Evolutionary conservation across 1,139 yeast genomes (phyloP).

Genomic region (Eremothecium gossypii): DNA sequence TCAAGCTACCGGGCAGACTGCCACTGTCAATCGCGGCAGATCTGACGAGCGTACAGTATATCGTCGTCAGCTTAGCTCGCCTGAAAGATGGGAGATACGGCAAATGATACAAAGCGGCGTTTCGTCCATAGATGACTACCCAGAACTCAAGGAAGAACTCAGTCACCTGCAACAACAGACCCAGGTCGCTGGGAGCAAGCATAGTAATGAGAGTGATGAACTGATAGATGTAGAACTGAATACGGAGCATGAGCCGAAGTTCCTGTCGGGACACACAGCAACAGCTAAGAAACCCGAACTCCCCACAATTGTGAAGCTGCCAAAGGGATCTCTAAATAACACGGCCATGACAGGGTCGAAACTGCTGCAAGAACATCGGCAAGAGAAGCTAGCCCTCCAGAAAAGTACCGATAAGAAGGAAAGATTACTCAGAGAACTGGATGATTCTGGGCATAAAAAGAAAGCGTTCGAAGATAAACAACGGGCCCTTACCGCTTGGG

Average conservation of each 20-base stretch:
- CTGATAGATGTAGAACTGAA: constrained; percentile 67
- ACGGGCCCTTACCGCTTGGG: constrained; percentile 41
- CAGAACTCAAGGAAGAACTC: constrained; percentile 52
- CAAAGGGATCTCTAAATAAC: constrained; percentile 70
- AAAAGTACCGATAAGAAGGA: constrained; percentile 36
- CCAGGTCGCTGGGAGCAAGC: constrained; percentile 2
- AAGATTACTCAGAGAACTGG: constrained; percentile 23
- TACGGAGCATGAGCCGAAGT: constrained; percentile 55
- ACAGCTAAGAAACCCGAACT: constrained; percentile 40
- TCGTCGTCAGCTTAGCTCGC: constrained; percentile 51
- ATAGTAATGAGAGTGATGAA: constrained; percentile 27
- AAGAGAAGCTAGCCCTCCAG: constrained; percentile 43
- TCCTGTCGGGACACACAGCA: constrained; percentile 44
- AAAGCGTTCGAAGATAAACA: constrained; percentile 21
- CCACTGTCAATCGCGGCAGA: constrained; percentile 21
- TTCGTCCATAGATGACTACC: constrained; percentile 58
- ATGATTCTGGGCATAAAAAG: constrained; percentile 35
- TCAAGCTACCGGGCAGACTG: constrained; percentile 54
- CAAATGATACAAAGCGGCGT: constrained; percentile 80
- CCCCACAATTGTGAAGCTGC: constrained; percentile 51
- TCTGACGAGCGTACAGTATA: constrained; percentile 20
- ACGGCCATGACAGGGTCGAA: constrained; percentile 73
- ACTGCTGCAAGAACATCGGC: constrained; percentile 57
- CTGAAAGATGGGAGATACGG: constrained; percentile 84
- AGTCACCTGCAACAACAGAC: constrained; percentile 30